These are phyloP conservation scores for Dillenia suffruticosa DNA, from an alignment of 164 flowering plant species.

Conservation along the genomic window DNA sequence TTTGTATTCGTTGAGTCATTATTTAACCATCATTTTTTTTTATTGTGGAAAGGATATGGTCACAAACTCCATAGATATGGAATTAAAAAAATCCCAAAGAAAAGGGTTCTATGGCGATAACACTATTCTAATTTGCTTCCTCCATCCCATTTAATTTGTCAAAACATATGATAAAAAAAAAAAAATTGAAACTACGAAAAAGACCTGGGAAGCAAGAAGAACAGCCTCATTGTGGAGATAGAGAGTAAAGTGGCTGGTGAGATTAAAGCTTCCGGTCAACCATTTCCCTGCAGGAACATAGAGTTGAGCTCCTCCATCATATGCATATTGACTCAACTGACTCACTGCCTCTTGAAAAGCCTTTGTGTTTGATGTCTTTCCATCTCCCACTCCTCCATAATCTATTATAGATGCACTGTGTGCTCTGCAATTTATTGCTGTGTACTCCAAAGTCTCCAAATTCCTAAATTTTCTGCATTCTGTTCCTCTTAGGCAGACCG, in stretches of 20 bases:
- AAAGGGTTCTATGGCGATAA: no score
- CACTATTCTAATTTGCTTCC: no score
- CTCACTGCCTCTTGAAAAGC: constrained; percentile 15
- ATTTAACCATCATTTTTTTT: no score
- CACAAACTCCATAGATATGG: no score
- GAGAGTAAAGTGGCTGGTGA: constrained; percentile 35
- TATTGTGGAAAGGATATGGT: no score
- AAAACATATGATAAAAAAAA: no score
- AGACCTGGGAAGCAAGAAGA: constrained; percentile 29
- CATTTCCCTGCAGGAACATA: constrained; percentile 33
- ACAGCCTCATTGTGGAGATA: constrained; percentile 30
- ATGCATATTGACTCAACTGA: constrained; percentile 5
- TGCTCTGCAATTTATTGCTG: constrained; percentile 16
- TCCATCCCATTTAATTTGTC: no score
- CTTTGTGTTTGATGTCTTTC: constrained; percentile 16
- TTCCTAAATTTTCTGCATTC: constrained; percentile 1
- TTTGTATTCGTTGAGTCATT: no score
- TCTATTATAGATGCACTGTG: constrained; percentile 13
- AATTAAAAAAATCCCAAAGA: no score
- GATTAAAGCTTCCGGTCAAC: constrained; percentile 33
- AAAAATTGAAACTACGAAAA: background rate
- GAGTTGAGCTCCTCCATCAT: constrained; percentile 33
- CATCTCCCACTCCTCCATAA: constrained; percentile 21
- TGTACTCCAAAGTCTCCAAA: background rate
- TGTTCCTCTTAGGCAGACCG: background rate